These are phyloP conservation scores for Phytophthora uliginosa DNA, from an alignment of 352 stramenopile genomes.

Conservation along the genomic window DNA sequence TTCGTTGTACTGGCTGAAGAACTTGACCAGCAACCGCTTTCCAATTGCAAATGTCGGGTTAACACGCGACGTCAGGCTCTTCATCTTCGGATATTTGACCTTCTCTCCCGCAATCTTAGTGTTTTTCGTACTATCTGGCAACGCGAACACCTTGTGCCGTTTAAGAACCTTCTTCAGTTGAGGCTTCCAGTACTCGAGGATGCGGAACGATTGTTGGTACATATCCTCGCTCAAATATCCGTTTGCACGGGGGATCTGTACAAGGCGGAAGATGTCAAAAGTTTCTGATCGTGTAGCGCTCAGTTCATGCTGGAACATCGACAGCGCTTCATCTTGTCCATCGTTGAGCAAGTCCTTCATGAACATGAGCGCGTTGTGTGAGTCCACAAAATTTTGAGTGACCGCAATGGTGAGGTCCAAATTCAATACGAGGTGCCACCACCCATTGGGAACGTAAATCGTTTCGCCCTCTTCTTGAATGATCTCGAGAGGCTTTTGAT, in stretches of 20 bases:
- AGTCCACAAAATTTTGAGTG: conserved; percentile 97
- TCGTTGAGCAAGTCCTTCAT: conserved; percentile 77
- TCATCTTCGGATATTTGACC: conserved; percentile 52
- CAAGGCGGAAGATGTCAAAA: conserved; percentile 73
- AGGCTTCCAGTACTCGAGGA: conserved; percentile 68
- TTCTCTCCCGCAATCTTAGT: conserved; percentile 22
- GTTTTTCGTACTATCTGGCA: conserved; percentile 19
- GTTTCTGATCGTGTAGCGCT: conserved; percentile 57
- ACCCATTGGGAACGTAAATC: conserved; percentile 98
- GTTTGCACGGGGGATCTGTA: conserved; percentile 63
- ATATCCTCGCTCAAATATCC: conserved; percentile 73
- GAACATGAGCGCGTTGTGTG: conserved; percentile 84
- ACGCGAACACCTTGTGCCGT: conserved; percentile 49
- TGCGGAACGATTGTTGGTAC: conserved; percentile 69
- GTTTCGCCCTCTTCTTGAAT: conserved; percentile 96
- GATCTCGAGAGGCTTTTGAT: conserved; percentile 83
- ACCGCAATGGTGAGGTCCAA: conserved; percentile 95
- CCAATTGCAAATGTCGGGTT: conserved; percentile 85
- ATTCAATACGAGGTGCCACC: conserved; percentile 99
- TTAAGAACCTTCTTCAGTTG: conserved; percentile 65
- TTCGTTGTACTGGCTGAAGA: conserved; percentile 88
- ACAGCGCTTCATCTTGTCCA: conserved; percentile 67
- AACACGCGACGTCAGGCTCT: conserved; percentile 75
- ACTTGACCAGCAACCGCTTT: conserved; percentile 75
- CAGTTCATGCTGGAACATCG: conserved; percentile 63